Percentiles rank a stretch among this genome's conserved stretches.
Conservation (phyloP, 495 filamentous ascomycete species). For the Cudoniella acicularis region DNA sequence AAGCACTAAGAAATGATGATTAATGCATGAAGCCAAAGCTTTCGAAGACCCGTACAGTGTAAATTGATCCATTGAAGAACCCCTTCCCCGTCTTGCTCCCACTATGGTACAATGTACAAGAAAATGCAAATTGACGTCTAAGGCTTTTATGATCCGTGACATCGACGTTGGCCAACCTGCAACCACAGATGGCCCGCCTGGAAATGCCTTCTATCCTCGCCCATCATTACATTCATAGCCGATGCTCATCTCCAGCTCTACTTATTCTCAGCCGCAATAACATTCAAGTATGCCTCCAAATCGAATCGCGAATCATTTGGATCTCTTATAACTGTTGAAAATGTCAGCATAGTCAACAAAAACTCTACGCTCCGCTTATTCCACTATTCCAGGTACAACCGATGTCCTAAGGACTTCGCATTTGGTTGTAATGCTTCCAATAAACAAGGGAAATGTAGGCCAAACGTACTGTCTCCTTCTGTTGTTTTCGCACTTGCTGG, state of each 20-base stretch:
- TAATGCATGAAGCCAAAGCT: neutral
- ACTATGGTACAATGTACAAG: conserved; percentile 32
- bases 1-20: no score
- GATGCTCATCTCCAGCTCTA: conserved; percentile 25
- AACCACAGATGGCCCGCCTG: conserved; percentile 1
- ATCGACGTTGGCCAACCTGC: conserved; percentile 9
- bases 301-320: conserved; percentile 83
- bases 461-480: conserved; percentile 33
- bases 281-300: conserved; percentile 75
- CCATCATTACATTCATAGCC: conserved; percentile 19
- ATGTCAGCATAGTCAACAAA: conserved; percentile 18
- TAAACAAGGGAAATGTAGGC: no score
- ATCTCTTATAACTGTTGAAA: conserved; percentile 70
- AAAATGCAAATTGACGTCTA: conserved; percentile 27
- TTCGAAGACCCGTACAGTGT: neutral
- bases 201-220: conserved; percentile 19
- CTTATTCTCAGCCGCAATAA: conserved; percentile 54
- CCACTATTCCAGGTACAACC: no score
- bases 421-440: no score
- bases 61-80: neutral
- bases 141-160: conserved; percentile 25
- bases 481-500: conserved; percentile 32
- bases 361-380: no score
- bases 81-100: neutral
- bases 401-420: no score